Evolutionary conservation across 192 early-diverging fungal genomes (phyloP), one percentile per base, ranked within the genome.

Genomic region (Phycomyces nitens): DNA sequence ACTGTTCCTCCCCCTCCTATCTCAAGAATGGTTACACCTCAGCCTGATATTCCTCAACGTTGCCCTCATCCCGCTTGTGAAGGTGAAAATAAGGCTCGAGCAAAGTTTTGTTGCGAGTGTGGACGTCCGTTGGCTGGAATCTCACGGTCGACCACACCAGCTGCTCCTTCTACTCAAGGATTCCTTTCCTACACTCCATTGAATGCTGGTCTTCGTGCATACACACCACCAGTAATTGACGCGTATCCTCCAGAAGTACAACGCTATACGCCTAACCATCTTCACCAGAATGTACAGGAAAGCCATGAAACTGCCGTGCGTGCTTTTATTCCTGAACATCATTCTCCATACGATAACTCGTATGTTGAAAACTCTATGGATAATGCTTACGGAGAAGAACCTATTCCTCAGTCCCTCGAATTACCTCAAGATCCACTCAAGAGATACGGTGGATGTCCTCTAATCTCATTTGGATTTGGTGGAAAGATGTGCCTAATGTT

Each of bases 381-480:
- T 15, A 16, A 55, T 34, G 53, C 2, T 12, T 34, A 55, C 18
- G 44, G 44, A n/a, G 44, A 18, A n/a, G 44, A 47, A 14, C 12
- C 12, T 47, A 3, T 18, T 10, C 34, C 15, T 0, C 34, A 58
- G n/a, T 16, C 47, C 15, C 62, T 40, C 8, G 38, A 38, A 40
- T 51, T 29, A 26, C 6, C 29, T 15, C 8, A 9, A 14, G 81
- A 82, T 60, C 77, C 77, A 22, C 57, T 84, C 18, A 62, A 73
- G 14, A 72, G 82, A 43, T 52, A 63, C 50, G 62, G 74, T 47
- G 82, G 82, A 10, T 81, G 78, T 26, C 89, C 89, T 2, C 56
- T 91, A 24, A 73, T 84, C 16, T 74, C 87, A 0, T 89, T 91
- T 72, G 89, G 89, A n/a, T 88, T 91, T 77, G 89, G 89, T 58